phyloP scores from a whole-genome alignment of 768 basidiomycete genomes.

The Termitomyces sp. region DNA sequence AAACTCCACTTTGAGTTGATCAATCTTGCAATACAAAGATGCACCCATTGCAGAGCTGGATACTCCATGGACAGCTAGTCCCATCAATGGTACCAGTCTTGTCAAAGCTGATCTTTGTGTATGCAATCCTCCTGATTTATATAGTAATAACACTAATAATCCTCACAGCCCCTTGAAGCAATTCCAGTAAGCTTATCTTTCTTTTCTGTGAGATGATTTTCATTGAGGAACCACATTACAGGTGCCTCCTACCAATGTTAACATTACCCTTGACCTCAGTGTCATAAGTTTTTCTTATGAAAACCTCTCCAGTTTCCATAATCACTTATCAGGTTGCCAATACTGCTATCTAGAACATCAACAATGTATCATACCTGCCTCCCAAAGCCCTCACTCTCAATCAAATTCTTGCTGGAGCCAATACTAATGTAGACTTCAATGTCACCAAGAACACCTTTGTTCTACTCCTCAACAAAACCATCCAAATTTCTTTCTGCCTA shows the following conservation, averaged over 20 bases:
- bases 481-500: conserved; percentile 32
- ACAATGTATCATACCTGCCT: too few species aligned
- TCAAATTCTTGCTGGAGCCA: conserved; percentile 31
- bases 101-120: too few species aligned
- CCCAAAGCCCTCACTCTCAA: too few species aligned
- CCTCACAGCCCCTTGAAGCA: conserved; percentile 8
- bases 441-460: conserved; percentile 32
- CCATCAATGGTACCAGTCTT: too few species aligned
- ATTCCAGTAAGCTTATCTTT: background rate
- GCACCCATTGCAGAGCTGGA: conserved; percentile 25
- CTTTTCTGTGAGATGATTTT: background rate
- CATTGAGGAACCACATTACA: background rate
- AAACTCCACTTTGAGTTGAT: conserved; percentile 17
- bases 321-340: too few species aligned
- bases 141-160: too few species aligned
- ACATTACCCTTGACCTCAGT: conserved; percentile 18
- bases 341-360: too few species aligned
- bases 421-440: conserved; percentile 27
- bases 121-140: too few species aligned
- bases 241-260: conserved; percentile 20
- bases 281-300: conserved; percentile 12
- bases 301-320: background rate
- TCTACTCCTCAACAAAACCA: too few species aligned
- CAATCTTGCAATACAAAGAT: conserved; percentile 30
- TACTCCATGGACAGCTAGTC: conserved; percentile 20